Percentiles rank a stretch among this genome's conserved stretches.
phyloP scores from a whole-genome alignment of 2,329 filamentous ascomycete genomes.

The Elsinoe necatrix region DNA sequence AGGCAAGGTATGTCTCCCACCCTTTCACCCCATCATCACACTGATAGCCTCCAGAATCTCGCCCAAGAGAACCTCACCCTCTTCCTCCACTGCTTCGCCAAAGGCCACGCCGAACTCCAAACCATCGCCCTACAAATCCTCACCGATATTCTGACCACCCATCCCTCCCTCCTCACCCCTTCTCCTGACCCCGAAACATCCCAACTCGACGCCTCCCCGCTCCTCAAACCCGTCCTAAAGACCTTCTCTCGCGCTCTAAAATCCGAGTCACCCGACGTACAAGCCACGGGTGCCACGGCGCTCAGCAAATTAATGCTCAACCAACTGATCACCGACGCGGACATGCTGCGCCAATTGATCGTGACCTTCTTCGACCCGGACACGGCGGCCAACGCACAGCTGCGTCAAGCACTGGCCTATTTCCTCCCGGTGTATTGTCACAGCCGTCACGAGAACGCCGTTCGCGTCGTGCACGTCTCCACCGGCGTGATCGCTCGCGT shows the following conservation, averaged over 20 bases:
- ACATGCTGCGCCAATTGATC: slow-evolving; percentile 73
- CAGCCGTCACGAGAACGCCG: slow-evolving; percentile 71
- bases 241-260: slow-evolving; percentile 78
- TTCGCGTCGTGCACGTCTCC: slow-evolving; percentile 66
- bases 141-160: slow-evolving; percentile 83
- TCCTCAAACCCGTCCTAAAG: slow-evolving; percentile 62
- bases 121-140: slow-evolving; percentile 86
- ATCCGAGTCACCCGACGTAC: slow-evolving; percentile 62
- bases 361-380: slow-evolving; percentile 81
- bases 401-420: slow-evolving; percentile 82
- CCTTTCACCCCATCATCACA: slow-evolving; percentile 18
- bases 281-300: slow-evolving; percentile 71
- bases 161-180: slow-evolving; percentile 66
- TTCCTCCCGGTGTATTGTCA: slow-evolving; percentile 94
- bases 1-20: slow-evolving; percentile 53
- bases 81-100: slow-evolving; percentile 93
- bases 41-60: slow-evolving; percentile 49
- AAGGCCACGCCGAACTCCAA: slow-evolving; percentile 82
- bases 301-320: slow-evolving; percentile 81
- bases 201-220: slow-evolving; percentile 28
- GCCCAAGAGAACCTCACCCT: slow-evolving; percentile 86
- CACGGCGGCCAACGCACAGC: slow-evolving; percentile 67
- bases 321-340: slow-evolving; percentile 61
- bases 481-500: slow-evolving; percentile 68
- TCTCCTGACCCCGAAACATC: slow-evolving; percentile 37